Evolutionary conservation across 2,329 filamentous ascomycete species (phyloP).

Genomic region (Claviceps arundinis): DNA sequence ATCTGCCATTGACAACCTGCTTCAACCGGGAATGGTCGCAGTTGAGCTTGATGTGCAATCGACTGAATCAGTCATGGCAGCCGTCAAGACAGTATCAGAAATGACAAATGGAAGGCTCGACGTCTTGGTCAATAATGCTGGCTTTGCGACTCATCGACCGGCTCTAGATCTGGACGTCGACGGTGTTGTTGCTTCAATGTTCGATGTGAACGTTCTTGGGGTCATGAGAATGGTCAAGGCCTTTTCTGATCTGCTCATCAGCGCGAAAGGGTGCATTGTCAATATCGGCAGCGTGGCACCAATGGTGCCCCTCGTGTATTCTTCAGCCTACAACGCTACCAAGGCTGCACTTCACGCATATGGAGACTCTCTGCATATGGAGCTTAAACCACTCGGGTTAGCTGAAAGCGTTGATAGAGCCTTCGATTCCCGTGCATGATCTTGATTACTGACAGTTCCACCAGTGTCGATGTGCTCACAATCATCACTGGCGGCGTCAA

Average conservation of each 20-base stretch:
- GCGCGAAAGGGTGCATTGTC: slow-evolving; percentile 11
- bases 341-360: slow-evolving; percentile 14
- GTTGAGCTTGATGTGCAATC: slow-evolving; percentile 21
- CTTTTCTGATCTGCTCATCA: slow-evolving; percentile 11
- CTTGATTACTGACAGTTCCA: background rate
- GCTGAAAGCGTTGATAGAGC: background rate
- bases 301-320: slow-evolving; percentile 10
- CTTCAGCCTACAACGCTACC: slow-evolving; percentile 11
- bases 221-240: slow-evolving; percentile 13
- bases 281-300: slow-evolving; percentile 14
- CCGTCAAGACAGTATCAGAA: slow-evolving; percentile 7
- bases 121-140: slow-evolving; percentile 13
- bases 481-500: slow-evolving; percentile 8
- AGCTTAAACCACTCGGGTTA: slow-evolving; percentile 13
- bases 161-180: slow-evolving; percentile 17
- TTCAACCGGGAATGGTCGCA: slow-evolving; percentile 10
- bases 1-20: slow-evolving; percentile 12
- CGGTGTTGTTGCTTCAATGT: slow-evolving; percentile 19
- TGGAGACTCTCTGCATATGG: slow-evolving; percentile 10
- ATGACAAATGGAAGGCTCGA: slow-evolving; percentile 10
- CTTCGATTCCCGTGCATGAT: background rate
- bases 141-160: slow-evolving; percentile 12
- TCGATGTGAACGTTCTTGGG: slow-evolving; percentile 30
- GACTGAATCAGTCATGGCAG: slow-evolving; percentile 13
- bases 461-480: slow-evolving; percentile 9